Conservation (phyloP, 768 basidiomycete genomes). For the Termitomyces sp. region DNA sequence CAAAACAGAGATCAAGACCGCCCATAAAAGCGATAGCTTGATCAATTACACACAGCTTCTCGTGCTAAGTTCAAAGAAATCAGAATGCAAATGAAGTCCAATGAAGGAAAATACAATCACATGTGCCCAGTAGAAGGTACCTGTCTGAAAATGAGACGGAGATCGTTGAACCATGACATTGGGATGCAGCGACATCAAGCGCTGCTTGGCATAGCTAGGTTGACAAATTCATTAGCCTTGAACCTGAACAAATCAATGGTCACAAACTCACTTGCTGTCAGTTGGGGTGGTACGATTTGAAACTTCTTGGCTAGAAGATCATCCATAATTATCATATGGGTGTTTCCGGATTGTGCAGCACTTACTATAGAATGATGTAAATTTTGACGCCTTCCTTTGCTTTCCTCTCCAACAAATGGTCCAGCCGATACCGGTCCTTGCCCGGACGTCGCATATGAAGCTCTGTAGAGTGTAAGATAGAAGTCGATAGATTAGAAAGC, state of each 20-base stretch:
- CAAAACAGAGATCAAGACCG: conserved; percentile 92
- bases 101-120: conserved; percentile 41
- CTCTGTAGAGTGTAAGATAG: conserved; percentile 38
- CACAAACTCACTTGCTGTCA: conserved; percentile 73
- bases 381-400: conserved; percentile 96
- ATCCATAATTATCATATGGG: conserved; percentile 6
- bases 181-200: conserved; percentile 72
- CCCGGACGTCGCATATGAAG: conserved; percentile 81
- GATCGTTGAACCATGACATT: conserved; percentile 97
- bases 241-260: neutral
- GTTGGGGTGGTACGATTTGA: conserved; percentile 92
- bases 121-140: conserved; percentile 99
- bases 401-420: conserved; percentile 82
- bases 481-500: neutral
- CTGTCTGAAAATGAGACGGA: conserved; percentile 95
- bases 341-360: conserved; percentile 1
- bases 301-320: conserved; percentile 77
- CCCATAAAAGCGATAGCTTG: conserved; percentile 98
- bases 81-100: neutral
- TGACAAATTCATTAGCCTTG: conserved; percentile 1
- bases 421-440: conserved; percentile 83
- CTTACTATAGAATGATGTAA: conserved; percentile 90
- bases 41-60: conserved; percentile 97
- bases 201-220: conserved; percentile 83
- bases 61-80: conserved; percentile 56